Percentiles rank a stretch among this genome's conserved stretches.
Evolutionary conservation across 2,329 filamentous ascomycete genomes (phyloP).

Genomic region (Nemania sp.): DNA sequence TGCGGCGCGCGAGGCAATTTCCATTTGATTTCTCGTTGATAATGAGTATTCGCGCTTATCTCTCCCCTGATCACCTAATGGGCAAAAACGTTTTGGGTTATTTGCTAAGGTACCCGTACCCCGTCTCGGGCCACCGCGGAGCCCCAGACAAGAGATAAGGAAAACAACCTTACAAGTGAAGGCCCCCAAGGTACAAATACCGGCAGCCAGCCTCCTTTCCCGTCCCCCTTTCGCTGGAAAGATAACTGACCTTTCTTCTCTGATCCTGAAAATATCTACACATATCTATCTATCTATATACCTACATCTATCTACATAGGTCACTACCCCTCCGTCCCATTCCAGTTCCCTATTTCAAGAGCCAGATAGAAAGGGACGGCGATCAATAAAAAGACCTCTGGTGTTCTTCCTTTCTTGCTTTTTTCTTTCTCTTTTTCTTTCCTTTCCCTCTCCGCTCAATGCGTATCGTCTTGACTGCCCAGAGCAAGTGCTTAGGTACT

Average conservation of each 20-base stretch:
- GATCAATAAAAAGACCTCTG: not conserved
- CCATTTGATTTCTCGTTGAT: slow-evolving; percentile 34
- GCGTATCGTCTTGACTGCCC: not conserved
- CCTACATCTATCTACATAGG: not conserved
- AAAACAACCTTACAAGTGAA: not conserved
- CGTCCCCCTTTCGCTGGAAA: not conserved
- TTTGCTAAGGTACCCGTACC: too few species aligned
- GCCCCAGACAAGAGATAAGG: slow-evolving; percentile 30
- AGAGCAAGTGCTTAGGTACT: slow-evolving; percentile 13
- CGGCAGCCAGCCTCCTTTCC: not conserved
- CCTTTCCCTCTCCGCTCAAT: not conserved
- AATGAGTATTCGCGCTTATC: slow-evolving; percentile 34
- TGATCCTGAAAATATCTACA: not conserved
- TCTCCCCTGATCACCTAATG: slow-evolving; percentile 24
- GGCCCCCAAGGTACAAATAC: slow-evolving; percentile 29
- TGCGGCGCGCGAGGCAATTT: slow-evolving; percentile 30
- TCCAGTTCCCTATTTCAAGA: not conserved
- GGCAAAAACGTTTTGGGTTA: slow-evolving; percentile 8
- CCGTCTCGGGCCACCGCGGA: slow-evolving; percentile 18
- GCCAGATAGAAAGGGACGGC: not conserved
- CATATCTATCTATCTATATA: not conserved
- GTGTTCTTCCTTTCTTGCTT: not conserved
- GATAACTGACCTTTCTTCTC: slow-evolving; percentile 1
- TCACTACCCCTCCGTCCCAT: not conserved
- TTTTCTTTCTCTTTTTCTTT: not conserved